Evolutionary conservation across 2,329 filamentous ascomycete species (phyloP), one percentile per base, ranked within the genome.

Genomic region (Trichoderma harzianum): DNA sequence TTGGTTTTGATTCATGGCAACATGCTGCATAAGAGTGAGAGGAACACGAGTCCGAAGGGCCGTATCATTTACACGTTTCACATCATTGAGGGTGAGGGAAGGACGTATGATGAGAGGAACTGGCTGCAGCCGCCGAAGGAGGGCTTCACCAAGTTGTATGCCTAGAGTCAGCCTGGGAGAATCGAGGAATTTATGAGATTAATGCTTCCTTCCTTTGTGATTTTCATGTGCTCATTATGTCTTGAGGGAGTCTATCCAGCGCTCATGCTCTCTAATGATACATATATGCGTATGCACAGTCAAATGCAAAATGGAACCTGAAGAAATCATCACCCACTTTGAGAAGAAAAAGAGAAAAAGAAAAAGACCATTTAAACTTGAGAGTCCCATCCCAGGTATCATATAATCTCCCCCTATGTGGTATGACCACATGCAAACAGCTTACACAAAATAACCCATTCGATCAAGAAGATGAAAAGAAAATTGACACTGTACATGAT

Each of bases 11-110:
- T 99, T 75, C 95, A 99, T 83, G 96, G 96, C 1, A 98, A 98
- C 81, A 83, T 98, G 76, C 80, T 98, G 83, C 96, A 99, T 83
- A 97, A 97, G 89, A 98, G 95, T 80, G 94, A 97, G 88, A 93
- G 88, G 86, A 99, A 99, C 80, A 87, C 89, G 70, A 97, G 95
- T 80, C 83, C 87, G 74, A 95, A 93, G 85, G 94, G 95, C 26
- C 87, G 95, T 75, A 97, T 96, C 79, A 97, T 98, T 69, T 99
- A 98, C 82, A 98, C 96, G 0, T 99, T 98, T 80, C 96, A 99
- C 84, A 89, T 97, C 72, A 98, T 98, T 78, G 96, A 98, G 83
- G 93, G 92, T 0, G 88, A 92, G 24, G 87, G 82, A 0, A 85
- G 90, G 57, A 85, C 84, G 69, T 99, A 98, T 81, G 96, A 98